Percentiles rank a stretch among this genome's conserved stretches.
Conservation (phyloP, 73 alveolate species). For the Durusdinium trenchii region DNA sequence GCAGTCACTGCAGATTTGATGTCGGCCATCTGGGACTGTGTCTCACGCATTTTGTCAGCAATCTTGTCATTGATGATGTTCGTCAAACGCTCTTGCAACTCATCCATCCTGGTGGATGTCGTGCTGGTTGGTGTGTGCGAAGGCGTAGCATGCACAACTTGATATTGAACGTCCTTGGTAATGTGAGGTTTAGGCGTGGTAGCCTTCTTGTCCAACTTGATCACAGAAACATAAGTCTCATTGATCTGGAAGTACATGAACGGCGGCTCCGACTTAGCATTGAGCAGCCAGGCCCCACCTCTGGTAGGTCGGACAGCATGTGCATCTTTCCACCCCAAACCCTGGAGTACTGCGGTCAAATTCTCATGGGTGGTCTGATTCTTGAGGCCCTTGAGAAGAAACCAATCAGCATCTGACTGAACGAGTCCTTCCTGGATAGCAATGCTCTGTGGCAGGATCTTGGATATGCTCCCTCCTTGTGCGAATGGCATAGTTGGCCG, state of each 20-base stretch:
- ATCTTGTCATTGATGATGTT: background rate
- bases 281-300: background rate
- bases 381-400: background rate
- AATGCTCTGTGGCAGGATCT: background rate
- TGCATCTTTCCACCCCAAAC: background rate
- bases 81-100: too few species aligned
- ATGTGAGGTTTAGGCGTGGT: background rate
- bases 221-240: background rate
- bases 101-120: background rate
- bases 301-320: background rate
- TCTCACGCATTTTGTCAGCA: background rate
- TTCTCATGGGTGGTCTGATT: background rate
- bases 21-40: background rate
- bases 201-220: background rate
- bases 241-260: background rate
- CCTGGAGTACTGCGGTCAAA: background rate
- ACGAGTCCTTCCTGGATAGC: background rate
- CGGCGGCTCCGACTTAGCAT: background rate
- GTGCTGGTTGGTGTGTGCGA: background rate
- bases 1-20: background rate
- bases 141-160: background rate
- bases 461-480: background rate
- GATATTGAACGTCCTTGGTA: background rate
- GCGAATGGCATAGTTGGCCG: background rate
- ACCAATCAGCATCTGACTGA: background rate